Base-by-base conservation (phyloP, 2,329 filamentous ascomycete species). In the Sarocladium strictum region DNA sequence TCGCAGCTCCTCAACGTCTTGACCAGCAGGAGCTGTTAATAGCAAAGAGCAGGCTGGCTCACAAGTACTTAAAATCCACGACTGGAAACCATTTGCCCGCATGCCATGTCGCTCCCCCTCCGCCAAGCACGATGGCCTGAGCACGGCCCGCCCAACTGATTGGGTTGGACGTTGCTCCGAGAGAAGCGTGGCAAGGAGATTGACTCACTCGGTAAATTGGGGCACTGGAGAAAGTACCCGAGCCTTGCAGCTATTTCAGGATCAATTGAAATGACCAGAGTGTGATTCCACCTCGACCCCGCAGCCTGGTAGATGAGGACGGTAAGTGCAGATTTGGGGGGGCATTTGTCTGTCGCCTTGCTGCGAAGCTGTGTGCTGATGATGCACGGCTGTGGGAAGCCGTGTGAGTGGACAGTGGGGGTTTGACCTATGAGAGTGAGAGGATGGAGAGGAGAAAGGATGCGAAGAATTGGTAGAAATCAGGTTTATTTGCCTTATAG, bases 401-500 rank as follows among this genome's bases (percentile, higher is more conserved):
- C 24, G 40, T 35, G 47, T 35, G 27, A 33, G 26, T 51, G 47
- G 27, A 51, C 47, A 51, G 47, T 51, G 47, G 47, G 47, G 47
- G 47, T 35, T 51, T 26, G 27, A 21, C 47, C 47, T 51, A 51
- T 49, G 27, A 51, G 47, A 14, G 29, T 5, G 47, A 35, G 29
- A n/a, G 3, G 15, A 35, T 19, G 47, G 15, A 51, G 47, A 35
- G 47, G 47, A 51, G 47, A 35, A 32, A 11, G 24, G 29, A 33
- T 7, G 27, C 27, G 14, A 35, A 4, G 21, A 15, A 49, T 3
- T 49, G 43, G 3, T 32, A 3, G 27, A 15, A 35, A 51, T 17
- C 27, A 32, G 29, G 47, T 32, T 51, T 51, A 51, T 51, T 35
- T 51, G 47, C 47, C 47, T 51, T 29, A 33, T 33, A 51, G 27